Evolutionary conservation across 352 stramenopile genomes (phyloP).

Genomic region (Phytophthora niederhauseri): DNA sequence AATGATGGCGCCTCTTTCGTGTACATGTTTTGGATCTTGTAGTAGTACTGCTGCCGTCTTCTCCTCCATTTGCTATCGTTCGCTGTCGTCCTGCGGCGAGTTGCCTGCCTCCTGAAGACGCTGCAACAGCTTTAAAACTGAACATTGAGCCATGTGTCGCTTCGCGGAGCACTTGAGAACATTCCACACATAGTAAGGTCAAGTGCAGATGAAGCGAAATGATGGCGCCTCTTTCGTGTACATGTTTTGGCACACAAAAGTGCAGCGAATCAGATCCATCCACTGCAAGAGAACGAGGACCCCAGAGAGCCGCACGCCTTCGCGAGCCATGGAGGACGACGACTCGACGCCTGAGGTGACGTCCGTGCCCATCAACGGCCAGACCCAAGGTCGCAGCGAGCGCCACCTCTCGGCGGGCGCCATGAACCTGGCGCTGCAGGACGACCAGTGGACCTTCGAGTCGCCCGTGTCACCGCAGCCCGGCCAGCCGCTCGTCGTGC

Average conservation of each 20-base stretch:
- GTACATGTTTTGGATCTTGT: too few relatives aligned
- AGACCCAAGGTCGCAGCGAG: slow-evolving; percentile 26
- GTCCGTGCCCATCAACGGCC: slow-evolving; percentile 21
- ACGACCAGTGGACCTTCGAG: slow-evolving; percentile 63
- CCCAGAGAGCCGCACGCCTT: background rate
- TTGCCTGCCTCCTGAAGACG: too few relatives aligned
- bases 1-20: slow-evolving; percentile 1
- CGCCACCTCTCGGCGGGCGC: slow-evolving; percentile 55
- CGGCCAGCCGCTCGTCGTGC: slow-evolving; percentile 31
- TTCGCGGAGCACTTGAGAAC: background rate
- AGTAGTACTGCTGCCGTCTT: background rate
- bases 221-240: background rate
- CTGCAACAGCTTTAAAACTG: background rate
- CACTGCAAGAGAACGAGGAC: background rate
- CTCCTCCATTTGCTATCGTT: background rate
- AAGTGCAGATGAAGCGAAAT: background rate
- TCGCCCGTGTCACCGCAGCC: slow-evolving; percentile 46
- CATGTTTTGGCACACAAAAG: background rate
- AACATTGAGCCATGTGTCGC: background rate
- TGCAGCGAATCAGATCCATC: slow-evolving; percentile 5
- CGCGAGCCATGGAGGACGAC: slow-evolving; percentile 41
- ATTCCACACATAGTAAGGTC: background rate
- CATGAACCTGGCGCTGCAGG: slow-evolving; percentile 59
- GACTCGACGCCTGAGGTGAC: slow-evolving; percentile 40
- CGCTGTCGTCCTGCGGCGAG: background rate